Conservation (phyloP, 1,284 basidiomycete genomes). For the Leccinum pseudoinsigne region DNA sequence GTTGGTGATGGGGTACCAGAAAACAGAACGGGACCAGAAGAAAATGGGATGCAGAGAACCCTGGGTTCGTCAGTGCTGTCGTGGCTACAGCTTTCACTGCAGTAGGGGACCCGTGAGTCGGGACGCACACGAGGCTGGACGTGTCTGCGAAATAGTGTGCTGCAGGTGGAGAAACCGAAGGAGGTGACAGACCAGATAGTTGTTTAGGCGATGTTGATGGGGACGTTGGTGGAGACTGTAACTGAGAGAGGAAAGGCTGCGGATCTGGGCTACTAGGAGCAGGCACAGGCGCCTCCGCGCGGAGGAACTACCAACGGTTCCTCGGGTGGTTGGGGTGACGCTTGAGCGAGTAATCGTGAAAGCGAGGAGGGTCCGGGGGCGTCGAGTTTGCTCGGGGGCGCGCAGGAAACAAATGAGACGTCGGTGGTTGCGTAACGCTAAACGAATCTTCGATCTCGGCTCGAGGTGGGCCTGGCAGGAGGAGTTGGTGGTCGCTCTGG, state of each 20-base stretch:
- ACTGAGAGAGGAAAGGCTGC: background rate
- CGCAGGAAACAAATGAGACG: slow-evolving; percentile 60
- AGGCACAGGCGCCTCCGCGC: slow-evolving; percentile 11
- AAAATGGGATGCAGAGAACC: slow-evolving; percentile 42
- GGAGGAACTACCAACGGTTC: slow-evolving; percentile 33
- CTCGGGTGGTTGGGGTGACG: slow-evolving; percentile 42
- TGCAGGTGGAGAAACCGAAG: slow-evolving; percentile 31
- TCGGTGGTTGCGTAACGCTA: slow-evolving; percentile 58
- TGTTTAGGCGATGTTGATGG: slow-evolving; percentile 37
- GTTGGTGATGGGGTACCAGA: slow-evolving; percentile 53
- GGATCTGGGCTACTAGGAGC: slow-evolving; percentile 2
- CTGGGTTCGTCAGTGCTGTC: slow-evolving; percentile 62
- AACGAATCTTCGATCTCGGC: slow-evolving; percentile 70
- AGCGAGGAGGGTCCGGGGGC: slow-evolving; percentile 71
- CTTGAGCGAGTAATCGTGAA: slow-evolving; percentile 75
- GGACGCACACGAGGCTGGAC: slow-evolving; percentile 65
- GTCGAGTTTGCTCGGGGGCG: slow-evolving; percentile 65
- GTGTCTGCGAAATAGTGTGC: slow-evolving; percentile 26
- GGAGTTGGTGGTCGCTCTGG: slow-evolving; percentile 32
- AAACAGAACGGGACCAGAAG: slow-evolving; percentile 41
- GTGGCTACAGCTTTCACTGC: slow-evolving; percentile 63
- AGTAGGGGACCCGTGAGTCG: slow-evolving; percentile 42
- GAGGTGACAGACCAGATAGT: slow-evolving; percentile 19
- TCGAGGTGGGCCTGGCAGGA: slow-evolving; percentile 52
- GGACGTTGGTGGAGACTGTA: slow-evolving; percentile 31